These are phyloP conservation scores for Isabelozyma gotoi DNA, from an alignment of 805 yeast species.

Conservation along the genomic window DNA sequence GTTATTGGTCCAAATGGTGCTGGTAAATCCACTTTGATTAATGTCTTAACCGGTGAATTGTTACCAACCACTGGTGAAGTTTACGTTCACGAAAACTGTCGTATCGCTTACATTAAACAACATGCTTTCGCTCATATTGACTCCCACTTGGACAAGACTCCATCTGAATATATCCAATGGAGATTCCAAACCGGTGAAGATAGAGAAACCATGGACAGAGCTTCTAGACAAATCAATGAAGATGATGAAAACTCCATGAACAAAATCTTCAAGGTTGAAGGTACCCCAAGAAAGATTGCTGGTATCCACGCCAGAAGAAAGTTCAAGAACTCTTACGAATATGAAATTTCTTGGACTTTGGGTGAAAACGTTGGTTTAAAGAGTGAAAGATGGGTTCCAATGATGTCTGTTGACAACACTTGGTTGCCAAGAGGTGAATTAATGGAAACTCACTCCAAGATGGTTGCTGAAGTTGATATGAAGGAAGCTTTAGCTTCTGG, in stretches of 20 bases:
- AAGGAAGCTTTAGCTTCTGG: conserved; percentile 99
- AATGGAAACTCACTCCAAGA: conserved; percentile 93
- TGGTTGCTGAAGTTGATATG: conserved; percentile 99
- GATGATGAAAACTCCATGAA: conserved; percentile 97
- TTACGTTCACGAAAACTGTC: conserved; percentile 99
- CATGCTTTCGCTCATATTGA: conserved; percentile 99
- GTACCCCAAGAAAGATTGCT: conserved; percentile 95
- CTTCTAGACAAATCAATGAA: conserved; percentile 97
- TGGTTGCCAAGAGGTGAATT: conserved; percentile 97
- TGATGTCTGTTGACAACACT: conserved; percentile 99
- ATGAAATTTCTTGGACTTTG: conserved; percentile 94
- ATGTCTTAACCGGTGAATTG: conserved; percentile 98
- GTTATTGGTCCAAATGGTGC: conserved; percentile 99
- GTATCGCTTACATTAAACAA: conserved; percentile 99
- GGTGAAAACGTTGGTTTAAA: conserved; percentile 99
- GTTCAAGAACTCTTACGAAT: conserved; percentile 99
- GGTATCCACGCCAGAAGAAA: conserved; percentile 96
- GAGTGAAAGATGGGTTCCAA: conserved; percentile 99
- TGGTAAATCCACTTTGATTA: conserved; percentile 98
- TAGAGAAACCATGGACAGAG: conserved; percentile 99
- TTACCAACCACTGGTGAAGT: conserved; percentile 98
- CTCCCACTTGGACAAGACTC: conserved; percentile 98
- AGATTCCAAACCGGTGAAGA: conserved; percentile 99
- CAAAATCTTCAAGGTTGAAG: conserved; percentile 98
- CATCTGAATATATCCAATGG: conserved; percentile 99